Percentiles rank a stretch among this genome's conserved stretches.
Conservation (phyloP, 2,329 filamentous ascomycete species). For the Neopestalotiopsis rosae region DNA sequence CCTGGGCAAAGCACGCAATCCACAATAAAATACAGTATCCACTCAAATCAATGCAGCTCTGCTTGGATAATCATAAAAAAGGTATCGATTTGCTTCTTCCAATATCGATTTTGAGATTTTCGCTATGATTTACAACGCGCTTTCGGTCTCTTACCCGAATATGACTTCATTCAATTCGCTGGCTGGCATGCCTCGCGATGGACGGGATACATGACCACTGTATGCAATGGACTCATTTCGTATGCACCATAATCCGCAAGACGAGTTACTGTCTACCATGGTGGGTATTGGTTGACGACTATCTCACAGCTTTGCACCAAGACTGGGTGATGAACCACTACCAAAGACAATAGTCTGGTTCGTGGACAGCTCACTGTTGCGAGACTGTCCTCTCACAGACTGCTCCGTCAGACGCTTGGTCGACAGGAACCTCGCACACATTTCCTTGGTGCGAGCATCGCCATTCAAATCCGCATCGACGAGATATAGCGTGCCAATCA, state of each 20-base stretch:
- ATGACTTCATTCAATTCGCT: too few relatives aligned
- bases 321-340: not conserved
- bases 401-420: not conserved
- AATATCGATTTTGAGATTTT: not conserved
- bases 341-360: conserved; percentile 6
- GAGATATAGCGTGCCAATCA: conserved; percentile 48
- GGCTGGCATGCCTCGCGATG: too few relatives aligned
- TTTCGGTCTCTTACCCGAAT: not conserved
- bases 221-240: too few relatives aligned
- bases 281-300: too few relatives aligned
- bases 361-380: not conserved
- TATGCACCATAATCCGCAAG: too few relatives aligned
- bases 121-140: not conserved
- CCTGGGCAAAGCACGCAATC: conserved; percentile 1
- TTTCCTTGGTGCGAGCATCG: not conserved
- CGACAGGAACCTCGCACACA: not conserved
- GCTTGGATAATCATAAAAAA: not conserved
- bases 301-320: not conserved
- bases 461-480: conserved; percentile 35
- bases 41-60: not conserved
- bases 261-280: too few relatives aligned
- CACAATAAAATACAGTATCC: conserved; percentile 7
- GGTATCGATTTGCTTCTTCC: not conserved
- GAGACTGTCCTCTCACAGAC: not conserved
- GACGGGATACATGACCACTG: too few relatives aligned